Evolutionary conservation across 345 rosid species (phyloP), one percentile per base, ranked within the genome.

Genomic region (Atalantia buxifolia): DNA sequence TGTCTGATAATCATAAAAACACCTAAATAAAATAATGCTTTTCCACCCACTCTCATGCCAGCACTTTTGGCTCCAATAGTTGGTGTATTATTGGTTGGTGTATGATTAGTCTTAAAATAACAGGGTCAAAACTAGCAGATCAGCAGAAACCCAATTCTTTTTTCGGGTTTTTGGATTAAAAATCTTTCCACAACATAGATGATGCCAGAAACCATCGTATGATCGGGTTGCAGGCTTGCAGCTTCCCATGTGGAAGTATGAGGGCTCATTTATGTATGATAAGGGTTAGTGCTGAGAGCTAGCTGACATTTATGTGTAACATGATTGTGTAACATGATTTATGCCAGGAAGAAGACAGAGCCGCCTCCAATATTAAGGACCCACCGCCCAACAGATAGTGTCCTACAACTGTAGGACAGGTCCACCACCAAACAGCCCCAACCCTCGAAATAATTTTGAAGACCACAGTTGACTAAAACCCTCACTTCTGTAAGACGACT

Each of bases 231-330:
- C 85, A 59, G 82, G 13, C 27, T 55, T 68, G 77, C 85, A 59
- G 74, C 64, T 82, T 66, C 80, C 79, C 85, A 78, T 80, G 87
- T 85, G 87, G 59, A 74, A 74, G 61, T 75, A 73, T 79, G 21
- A 69, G 60, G 71, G 27, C 69, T 19, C 30, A 33, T 7, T 19
- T 45, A 40, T 7, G 14, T 19, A 42, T 25, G 69, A 50, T 60
- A 56, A 22, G 75, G 0, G 19, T 75, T 77, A 64, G 18, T 12
- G 45, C 48, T 1, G 14, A 62, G 36, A 5, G 74, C 40, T 19
- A 31, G 77, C 68, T 21, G 30, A 40, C 59, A 62, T 30, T 61
- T 24, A 28, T 48, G 40, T 14, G 56, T 27, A 28, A 25, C 55
- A 69, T 71, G 65, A 30, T 71, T 45, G 56, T 13, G 55, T 27